phyloP scores from a whole-genome alignment of 2,329 filamentous ascomycete genomes.

The Hansfordia pulvinata region DNA sequence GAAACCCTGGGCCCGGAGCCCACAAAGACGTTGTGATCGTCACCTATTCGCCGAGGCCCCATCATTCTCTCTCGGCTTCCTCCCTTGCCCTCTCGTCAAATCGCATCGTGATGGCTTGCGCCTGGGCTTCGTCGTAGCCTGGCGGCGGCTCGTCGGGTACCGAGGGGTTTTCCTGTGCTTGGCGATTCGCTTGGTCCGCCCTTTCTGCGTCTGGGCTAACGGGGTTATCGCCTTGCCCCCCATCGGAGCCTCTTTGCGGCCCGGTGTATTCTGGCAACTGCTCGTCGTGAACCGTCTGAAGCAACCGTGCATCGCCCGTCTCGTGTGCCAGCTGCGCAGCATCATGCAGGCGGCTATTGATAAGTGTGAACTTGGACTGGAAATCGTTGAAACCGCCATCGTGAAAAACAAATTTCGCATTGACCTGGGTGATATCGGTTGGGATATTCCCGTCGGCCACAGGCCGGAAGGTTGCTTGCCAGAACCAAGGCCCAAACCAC shows the following conservation, averaged over 20 bases:
- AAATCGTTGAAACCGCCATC: conserved; percentile 95
- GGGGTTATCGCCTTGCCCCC: too few relatives aligned
- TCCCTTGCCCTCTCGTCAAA: conserved; percentile 60
- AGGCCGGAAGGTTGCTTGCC: conserved; percentile 68
- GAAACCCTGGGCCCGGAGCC: too few relatives aligned
- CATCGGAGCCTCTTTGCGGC: too few relatives aligned
- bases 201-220: too few relatives aligned
- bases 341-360: conserved; percentile 74
- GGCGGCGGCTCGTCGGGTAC: conserved; percentile 69
- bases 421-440: conserved; percentile 55
- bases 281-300: conserved; percentile 57
- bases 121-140: conserved; percentile 83
- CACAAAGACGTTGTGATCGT: too few relatives aligned
- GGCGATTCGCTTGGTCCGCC: conserved; percentile 11
- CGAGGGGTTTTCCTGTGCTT: conserved; percentile 15
- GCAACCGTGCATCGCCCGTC: conserved; percentile 40
- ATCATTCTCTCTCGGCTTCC: conserved; percentile 57
- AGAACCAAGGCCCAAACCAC: conserved; percentile 87
- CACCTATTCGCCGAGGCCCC: too few relatives aligned
- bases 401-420: conserved; percentile 79
- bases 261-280: conserved; percentile 85
- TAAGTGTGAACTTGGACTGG: conserved; percentile 64
- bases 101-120: conserved; percentile 43
- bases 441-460: conserved; percentile 77
- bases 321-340: conserved; percentile 63